Evolutionary conservation across 441 rosid species (phyloP).

Genomic region (Pelargonium myrrhifolium): DNA sequence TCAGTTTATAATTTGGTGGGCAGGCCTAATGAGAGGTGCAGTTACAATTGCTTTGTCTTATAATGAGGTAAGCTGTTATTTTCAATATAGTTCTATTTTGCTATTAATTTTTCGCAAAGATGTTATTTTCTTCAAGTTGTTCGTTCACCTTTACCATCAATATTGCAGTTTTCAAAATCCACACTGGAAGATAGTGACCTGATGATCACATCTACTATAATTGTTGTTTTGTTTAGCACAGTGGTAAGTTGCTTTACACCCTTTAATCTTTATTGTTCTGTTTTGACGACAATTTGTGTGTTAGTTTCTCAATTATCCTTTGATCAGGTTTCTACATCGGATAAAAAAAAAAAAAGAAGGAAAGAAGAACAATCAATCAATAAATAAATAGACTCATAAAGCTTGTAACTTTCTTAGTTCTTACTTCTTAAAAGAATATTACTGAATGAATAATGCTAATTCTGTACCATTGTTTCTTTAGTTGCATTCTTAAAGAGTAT

Average conservation of each 20-base stretch:
- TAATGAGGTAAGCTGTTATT: slow-evolving; percentile 26
- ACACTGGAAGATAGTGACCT: slow-evolving; percentile 25
- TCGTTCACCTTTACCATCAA: neutral
- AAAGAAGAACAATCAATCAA: too few relatives aligned
- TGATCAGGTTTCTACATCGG: too few relatives aligned
- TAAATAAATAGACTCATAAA: neutral
- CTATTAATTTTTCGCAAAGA: slow-evolving; percentile 1
- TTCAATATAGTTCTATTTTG: neutral
- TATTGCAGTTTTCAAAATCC: slow-evolving; percentile 42
- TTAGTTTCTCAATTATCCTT: too few relatives aligned
- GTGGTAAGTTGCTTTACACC: slow-evolving; percentile 29
- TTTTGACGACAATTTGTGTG: too few relatives aligned
- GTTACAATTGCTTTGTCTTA: slow-evolving; percentile 61
- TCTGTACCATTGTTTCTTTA: too few relatives aligned
- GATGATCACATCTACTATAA: slow-evolving; percentile 48
- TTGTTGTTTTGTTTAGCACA: slow-evolving; percentile 62
- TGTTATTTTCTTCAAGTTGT: neutral
- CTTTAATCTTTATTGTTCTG: too few relatives aligned
- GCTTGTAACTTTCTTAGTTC: neutral
- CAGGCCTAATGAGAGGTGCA: slow-evolving; percentile 71
- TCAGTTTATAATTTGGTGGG: slow-evolving; percentile 70
- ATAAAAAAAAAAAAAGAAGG: too few relatives aligned
- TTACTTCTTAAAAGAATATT: too few relatives aligned
- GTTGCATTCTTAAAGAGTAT: too few relatives aligned
- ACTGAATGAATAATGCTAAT: too few relatives aligned